Evolutionary conservation across 2,329 filamentous ascomycete genomes (phyloP).

Genomic region (Penicillium sp.): DNA sequence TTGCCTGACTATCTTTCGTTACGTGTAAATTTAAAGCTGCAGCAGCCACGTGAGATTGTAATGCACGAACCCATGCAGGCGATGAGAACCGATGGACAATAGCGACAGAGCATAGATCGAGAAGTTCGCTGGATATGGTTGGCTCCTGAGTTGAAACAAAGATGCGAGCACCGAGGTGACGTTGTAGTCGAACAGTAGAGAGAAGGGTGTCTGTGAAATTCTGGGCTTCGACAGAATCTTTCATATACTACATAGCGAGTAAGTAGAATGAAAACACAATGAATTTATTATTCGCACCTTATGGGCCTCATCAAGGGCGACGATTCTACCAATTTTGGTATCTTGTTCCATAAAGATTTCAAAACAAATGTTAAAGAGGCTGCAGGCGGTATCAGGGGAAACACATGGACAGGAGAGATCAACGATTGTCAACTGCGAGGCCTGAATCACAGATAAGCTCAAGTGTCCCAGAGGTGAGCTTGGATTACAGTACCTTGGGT

Average conservation of each 20-base stretch:
- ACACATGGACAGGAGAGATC: slow-evolving; percentile 70
- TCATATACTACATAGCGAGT: slow-evolving; percentile 2
- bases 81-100: slow-evolving; percentile 67
- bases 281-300: slow-evolving; percentile 44
- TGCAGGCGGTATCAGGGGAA: slow-evolving; percentile 60
- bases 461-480: slow-evolving; percentile 18
- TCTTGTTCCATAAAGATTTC: slow-evolving; percentile 46
- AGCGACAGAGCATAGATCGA: slow-evolving; percentile 65
- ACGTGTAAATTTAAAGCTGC: neutral
- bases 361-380: slow-evolving; percentile 69
- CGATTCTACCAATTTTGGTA: slow-evolving; percentile 40
- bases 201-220: slow-evolving; percentile 59
- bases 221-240: slow-evolving; percentile 46
- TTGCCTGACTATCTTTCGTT: neutral
- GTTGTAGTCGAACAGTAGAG: slow-evolving; percentile 61
- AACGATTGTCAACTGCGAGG: slow-evolving; percentile 55
- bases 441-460: slow-evolving; percentile 29
- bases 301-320: slow-evolving; percentile 72
- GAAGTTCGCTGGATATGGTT: slow-evolving; percentile 59
- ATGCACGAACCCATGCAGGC: slow-evolving; percentile 54
- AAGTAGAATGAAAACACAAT: neutral
- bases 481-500: neutral
- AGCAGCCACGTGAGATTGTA: slow-evolving; percentile 46
- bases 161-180: slow-evolving; percentile 61
- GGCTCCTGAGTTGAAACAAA: slow-evolving; percentile 74